Base-by-base conservation (phyloP, 805 yeast genomes). In the Blastobotrys mokoenaii region DNA sequence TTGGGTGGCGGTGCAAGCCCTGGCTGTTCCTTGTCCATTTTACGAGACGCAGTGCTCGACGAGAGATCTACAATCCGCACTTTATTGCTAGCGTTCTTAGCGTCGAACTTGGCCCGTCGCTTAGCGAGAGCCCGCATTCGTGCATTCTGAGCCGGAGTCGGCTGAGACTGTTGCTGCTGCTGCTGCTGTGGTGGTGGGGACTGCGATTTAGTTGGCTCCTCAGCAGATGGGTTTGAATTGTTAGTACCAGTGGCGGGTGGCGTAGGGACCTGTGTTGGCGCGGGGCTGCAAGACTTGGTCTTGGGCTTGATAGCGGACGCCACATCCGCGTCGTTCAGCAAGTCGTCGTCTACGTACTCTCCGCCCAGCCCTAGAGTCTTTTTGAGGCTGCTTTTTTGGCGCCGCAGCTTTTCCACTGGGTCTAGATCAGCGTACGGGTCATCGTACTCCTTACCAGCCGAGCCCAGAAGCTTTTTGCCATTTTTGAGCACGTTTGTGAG, bases 81-180 rank as follows among this genome's bases (percentile, higher is more conserved):
- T 44, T 68, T 57, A 33, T 58, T 61, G 18, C 65, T 83, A n/a
- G 96, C 96, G 15, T 50, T 52, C 12, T 50, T 51, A 6, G 60
- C 53, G 29, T 67, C 65, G 14, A 63, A 57, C 43, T 57, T 56
- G 22, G 45, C 45, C 15, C 41, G 20, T n/a, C 45, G 45, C 40
- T 51, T 56, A 52, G 59, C 49, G 85, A 90, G 79, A 1, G 96
- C 97, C 50, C 86, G 76, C 72, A 88, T 75, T 61, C 97, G 77
- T 0, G 95, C 72, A 38, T 43, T 43, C 57, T 60, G 52, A 48
- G 22, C 46, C 35, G 32, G 41, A 30, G 36, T 40, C 38, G 34
- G 49, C 41, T n/a, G 37, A 10, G 29, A 3, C 11, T 16, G 20
- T 36, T 36, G 8, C 16, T 36, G 25, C 12, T 20, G 14, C 10